These are phyloP conservation scores for Magnolia officinalis DNA, from an alignment of 164 flowering plant genomes.

Conservation along the genomic window DNA sequence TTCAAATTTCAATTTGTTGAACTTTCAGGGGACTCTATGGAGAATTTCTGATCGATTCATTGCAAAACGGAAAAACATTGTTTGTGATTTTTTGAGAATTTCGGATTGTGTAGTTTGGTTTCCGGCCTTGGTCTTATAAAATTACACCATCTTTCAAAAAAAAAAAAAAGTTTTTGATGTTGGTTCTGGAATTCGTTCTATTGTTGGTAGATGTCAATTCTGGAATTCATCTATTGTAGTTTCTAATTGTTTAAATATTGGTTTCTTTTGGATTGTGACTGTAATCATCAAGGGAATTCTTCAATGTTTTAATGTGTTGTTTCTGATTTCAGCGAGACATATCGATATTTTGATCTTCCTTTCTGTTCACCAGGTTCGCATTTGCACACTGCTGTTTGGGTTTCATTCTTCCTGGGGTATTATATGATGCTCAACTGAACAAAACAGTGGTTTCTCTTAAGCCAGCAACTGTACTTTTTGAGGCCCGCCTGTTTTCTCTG, in stretches of 20 bases:
- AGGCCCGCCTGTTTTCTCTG: no score
- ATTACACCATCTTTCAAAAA: neutral
- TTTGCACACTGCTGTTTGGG: neutral
- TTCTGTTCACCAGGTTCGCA: constrained; percentile 31
- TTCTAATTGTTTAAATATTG: neutral
- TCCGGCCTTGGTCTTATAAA: neutral
- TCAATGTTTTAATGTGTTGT: neutral
- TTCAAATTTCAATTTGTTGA: neutral
- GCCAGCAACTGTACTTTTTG: neutral
- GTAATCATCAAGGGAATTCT: neutral
- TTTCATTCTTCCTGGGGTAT: neutral
- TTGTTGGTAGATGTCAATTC: neutral
- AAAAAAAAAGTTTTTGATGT: neutral
- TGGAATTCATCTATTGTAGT: neutral
- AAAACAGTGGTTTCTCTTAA: neutral
- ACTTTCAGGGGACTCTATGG: neutral
- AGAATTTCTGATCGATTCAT: neutral
- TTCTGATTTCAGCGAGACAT: constrained; percentile 34
- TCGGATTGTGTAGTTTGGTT: neutral
- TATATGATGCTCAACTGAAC: neutral
- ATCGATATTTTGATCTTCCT: constrained; percentile 41
- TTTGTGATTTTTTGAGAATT: neutral
- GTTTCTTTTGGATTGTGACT: neutral
- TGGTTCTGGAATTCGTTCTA: neutral
- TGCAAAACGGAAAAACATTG: neutral